Conservation (phyloP, 805 yeast species). For the Hyphopichia homilentoma region DNA sequence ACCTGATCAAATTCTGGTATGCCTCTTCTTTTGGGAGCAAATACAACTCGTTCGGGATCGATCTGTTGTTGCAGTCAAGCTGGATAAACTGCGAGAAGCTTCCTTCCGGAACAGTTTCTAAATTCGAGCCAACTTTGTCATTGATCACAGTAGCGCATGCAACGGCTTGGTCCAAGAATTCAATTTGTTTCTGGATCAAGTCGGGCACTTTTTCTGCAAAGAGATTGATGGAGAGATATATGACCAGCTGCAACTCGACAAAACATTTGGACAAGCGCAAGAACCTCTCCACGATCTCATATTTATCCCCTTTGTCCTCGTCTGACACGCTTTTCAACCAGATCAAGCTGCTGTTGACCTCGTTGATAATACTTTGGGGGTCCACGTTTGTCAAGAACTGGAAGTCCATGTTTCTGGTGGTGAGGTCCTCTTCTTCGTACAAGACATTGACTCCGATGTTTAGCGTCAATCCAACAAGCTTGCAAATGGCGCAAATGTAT, state of each 20-base stretch:
- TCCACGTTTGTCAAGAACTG: constrained; percentile 23
- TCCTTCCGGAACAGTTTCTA: constrained; percentile 15
- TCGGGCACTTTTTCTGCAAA: constrained; percentile 4
- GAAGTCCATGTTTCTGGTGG: constrained; percentile 58
- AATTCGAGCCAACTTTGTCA: constrained; percentile 1
- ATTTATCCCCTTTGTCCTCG: too few relatives aligned
- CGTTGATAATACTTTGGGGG: constrained; percentile 17
- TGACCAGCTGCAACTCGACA: constrained; percentile 18
- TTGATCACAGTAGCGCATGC: constrained; percentile 4
- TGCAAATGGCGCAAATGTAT: constrained; percentile 50
- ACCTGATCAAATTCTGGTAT: constrained; percentile 12
- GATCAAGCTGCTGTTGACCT: constrained; percentile 29
- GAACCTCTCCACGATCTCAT: constrained; percentile 6
- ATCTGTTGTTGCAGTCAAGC: constrained; percentile 30
- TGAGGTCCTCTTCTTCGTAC: constrained; percentile 73
- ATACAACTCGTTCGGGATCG: constrained; percentile 33
- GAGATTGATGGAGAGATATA: constrained; percentile 6
- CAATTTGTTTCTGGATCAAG: constrained; percentile 5
- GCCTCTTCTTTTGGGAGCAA: constrained; percentile 17
- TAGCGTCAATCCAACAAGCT: constrained; percentile 47
- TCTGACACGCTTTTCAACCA: constrained; percentile 23
- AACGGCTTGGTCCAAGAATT: constrained; percentile 16
- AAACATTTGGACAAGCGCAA: constrained; percentile 25
- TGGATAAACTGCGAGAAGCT: constrained; percentile 35
- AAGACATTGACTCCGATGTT: constrained; percentile 55